Evolutionary conservation across 805 yeast species (phyloP).

Genomic region (Pichia nakasei): DNA sequence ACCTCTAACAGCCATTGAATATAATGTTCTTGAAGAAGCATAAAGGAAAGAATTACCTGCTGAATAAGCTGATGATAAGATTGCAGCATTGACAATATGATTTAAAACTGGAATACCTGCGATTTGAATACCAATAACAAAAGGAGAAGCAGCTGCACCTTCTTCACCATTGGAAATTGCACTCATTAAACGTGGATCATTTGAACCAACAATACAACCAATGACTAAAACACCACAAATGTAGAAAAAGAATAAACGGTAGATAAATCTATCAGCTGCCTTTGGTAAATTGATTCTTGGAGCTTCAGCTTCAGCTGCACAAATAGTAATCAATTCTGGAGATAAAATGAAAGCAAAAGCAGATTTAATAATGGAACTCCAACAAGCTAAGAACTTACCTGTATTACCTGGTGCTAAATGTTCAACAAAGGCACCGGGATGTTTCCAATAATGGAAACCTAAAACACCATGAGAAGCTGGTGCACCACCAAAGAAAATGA

Average conservation of each 20-base stretch:
- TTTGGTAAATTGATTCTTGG: constrained; percentile 56
- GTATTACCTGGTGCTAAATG: constrained; percentile 43
- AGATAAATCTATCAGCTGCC: constrained; percentile 52
- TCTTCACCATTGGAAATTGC: constrained; percentile 36
- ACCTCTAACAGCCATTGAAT: constrained; percentile 67
- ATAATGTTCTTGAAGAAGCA: constrained; percentile 65
- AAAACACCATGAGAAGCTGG: constrained; percentile 43
- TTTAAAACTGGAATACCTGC: constrained; percentile 63
- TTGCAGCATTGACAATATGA: constrained; percentile 70
- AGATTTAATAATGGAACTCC: constrained; percentile 54
- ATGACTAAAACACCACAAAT: constrained; percentile 46
- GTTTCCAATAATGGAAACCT: constrained; percentile 61
- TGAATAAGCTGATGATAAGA: constrained; percentile 40
- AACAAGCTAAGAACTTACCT: constrained; percentile 55
- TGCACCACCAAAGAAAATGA: constrained; percentile 58
- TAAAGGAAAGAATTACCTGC: constrained; percentile 75
- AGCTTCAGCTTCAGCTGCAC: constrained; percentile 48
- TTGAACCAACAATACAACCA: constrained; percentile 51
- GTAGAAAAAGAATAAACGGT: constrained; percentile 55
- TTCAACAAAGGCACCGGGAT: constrained; percentile 37
- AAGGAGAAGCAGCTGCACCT: constrained; percentile 78
- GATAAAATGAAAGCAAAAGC: constrained; percentile 57
- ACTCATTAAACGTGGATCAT: constrained; percentile 37
- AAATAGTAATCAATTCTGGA: constrained; percentile 50
- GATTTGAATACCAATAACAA: constrained; percentile 70